A percentile compares a stretch with the other conserved stretches of the same genome.
These are phyloP conservation scores for Phylloboletellus chloephorus DNA, from an alignment of 1,284 basidiomycete genomes.

Conservation along the genomic window DNA sequence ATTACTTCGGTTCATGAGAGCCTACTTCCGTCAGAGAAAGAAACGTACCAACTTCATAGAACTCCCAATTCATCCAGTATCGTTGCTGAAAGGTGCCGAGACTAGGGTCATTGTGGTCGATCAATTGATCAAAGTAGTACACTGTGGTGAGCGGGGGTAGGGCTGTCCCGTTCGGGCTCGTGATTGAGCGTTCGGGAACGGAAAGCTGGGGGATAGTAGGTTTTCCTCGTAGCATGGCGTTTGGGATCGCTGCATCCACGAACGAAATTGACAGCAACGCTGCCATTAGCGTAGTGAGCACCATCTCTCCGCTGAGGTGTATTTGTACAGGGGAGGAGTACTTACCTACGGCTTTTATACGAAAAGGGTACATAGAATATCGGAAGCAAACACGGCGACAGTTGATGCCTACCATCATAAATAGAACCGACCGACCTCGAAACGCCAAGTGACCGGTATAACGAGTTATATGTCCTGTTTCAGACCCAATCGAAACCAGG, in stretches of 20 bases:
- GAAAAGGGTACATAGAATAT: conserved; percentile 4
- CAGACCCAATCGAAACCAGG: too few relatives aligned
- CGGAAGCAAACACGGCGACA: too few relatives aligned
- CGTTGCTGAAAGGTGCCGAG: conserved; percentile 75
- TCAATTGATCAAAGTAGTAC: conserved; percentile 65
- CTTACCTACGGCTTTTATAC: conserved; percentile 6
- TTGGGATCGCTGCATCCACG: conserved; percentile 18
- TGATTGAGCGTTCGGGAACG: conserved; percentile 7
- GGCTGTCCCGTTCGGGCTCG: conserved; percentile 20
- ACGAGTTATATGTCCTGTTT: too few relatives aligned
- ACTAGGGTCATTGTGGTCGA: conserved; percentile 65
- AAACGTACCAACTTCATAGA: conserved; percentile 47
- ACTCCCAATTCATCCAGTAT: conserved; percentile 63
- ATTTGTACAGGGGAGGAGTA: background rate
- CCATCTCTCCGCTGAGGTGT: conserved; percentile 11
- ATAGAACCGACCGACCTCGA: too few relatives aligned
- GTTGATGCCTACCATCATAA: too few relatives aligned
- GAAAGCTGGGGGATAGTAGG: conserved; percentile 18
- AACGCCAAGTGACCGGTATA: too few relatives aligned
- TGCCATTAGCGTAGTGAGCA: conserved; percentile 4
- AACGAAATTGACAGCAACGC: conserved; percentile 13
- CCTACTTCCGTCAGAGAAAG: background rate
- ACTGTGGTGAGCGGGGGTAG: conserved; percentile 37
- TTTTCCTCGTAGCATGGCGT: conserved; percentile 19
- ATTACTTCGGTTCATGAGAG: background rate